Conservation (phyloP, 2,329 filamentous ascomycete species). For the Sphaerulina vaccinii region DNA sequence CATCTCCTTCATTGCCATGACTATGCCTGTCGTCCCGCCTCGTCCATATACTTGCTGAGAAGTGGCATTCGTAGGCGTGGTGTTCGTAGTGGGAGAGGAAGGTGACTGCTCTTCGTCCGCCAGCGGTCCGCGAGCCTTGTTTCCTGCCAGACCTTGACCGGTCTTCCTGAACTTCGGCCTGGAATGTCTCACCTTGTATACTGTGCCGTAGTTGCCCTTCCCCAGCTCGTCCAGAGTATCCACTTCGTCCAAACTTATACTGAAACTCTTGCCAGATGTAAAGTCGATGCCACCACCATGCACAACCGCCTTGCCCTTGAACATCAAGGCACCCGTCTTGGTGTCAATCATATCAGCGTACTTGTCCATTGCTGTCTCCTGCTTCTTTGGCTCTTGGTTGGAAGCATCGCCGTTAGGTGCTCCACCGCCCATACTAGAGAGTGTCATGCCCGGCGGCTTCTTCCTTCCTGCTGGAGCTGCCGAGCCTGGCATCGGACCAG, state of each 20-base stretch:
- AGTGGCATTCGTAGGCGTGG: conserved; percentile 22
- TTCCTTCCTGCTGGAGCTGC: conserved; percentile 32
- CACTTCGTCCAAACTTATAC: conserved; percentile 92
- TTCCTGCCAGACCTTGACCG: conserved; percentile 60
- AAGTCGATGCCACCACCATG: conserved; percentile 91
- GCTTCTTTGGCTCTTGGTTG: conserved; percentile 30
- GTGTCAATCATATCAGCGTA: conserved; percentile 84
- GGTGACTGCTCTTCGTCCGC: conserved; percentile 26
- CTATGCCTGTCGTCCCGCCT: conserved; percentile 65
- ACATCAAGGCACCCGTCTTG: conserved; percentile 85
- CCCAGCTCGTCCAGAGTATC: conserved; percentile 90
- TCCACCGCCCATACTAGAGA: conserved; percentile 46
- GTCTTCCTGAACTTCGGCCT: conserved; percentile 63
- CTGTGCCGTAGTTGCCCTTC: conserved; percentile 97
- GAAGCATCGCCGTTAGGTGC: conserved; percentile 34
- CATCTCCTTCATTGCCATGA: conserved; percentile 99
- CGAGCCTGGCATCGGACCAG: conserved; percentile 46
- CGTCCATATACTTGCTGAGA: conserved; percentile 24
- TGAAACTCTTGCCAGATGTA: conserved; percentile 82
- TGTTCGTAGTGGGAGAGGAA: conserved; percentile 22
- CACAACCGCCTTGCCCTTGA: conserved; percentile 88
- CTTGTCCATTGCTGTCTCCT: conserved; percentile 54
- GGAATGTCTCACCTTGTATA: conserved; percentile 91
- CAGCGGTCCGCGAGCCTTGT: conserved; percentile 47
- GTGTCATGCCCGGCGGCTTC: conserved; percentile 45